A percentile compares a stretch with the other conserved stretches of the same genome.
phyloP scores from a whole-genome alignment of 805 yeast genomes.

The Hanseniaspora occidentalis region DNA sequence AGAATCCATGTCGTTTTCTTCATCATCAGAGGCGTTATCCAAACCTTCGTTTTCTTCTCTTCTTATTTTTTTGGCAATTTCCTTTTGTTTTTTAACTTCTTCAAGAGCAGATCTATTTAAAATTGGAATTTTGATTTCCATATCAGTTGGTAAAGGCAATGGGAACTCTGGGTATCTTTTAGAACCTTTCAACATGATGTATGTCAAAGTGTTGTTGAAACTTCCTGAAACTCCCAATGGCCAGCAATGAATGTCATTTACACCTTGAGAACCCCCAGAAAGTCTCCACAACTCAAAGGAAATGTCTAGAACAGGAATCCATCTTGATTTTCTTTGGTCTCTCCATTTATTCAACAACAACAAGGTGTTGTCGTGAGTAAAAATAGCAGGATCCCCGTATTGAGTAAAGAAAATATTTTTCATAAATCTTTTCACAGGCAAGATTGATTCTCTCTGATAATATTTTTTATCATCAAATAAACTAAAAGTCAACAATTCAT shows the following conservation, averaged over 20 bases:
- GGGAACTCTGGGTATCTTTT: slow-evolving; percentile 68
- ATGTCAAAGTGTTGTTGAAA: slow-evolving; percentile 26
- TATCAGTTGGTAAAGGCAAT: slow-evolving; percentile 68
- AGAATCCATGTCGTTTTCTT: slow-evolving; percentile 9
- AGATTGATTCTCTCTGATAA: slow-evolving; percentile 32
- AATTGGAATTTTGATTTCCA: slow-evolving; percentile 60
- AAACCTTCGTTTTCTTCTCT: slow-evolving; percentile 14
- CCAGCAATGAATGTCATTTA: slow-evolving; percentile 60
- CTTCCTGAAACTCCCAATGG: slow-evolving; percentile 46
- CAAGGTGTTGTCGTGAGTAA: slow-evolving; percentile 66
- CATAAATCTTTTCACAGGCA: slow-evolving; percentile 30
- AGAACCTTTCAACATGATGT: slow-evolving; percentile 56
- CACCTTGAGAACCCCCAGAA: slow-evolving; percentile 31
- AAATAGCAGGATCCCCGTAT: slow-evolving; percentile 82
- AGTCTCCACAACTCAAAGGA: slow-evolving; percentile 34
- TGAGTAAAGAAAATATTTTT: slow-evolving; percentile 75
- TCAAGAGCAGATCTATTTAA: slow-evolving; percentile 21
- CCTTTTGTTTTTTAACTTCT: slow-evolving; percentile 19
- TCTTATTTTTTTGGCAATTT: slow-evolving; percentile 16
- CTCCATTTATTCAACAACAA: slow-evolving; percentile 71
- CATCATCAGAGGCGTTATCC: slow-evolving; percentile 10
- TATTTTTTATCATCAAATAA: slow-evolving; percentile 21
- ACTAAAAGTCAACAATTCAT: slow-evolving; percentile 15
- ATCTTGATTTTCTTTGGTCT: slow-evolving; percentile 56
- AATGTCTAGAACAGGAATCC: slow-evolving; percentile 73